Evolutionary conservation across 1,284 basidiomycete genomes (phyloP).

Genomic region (Agroathelia rolfsii): DNA sequence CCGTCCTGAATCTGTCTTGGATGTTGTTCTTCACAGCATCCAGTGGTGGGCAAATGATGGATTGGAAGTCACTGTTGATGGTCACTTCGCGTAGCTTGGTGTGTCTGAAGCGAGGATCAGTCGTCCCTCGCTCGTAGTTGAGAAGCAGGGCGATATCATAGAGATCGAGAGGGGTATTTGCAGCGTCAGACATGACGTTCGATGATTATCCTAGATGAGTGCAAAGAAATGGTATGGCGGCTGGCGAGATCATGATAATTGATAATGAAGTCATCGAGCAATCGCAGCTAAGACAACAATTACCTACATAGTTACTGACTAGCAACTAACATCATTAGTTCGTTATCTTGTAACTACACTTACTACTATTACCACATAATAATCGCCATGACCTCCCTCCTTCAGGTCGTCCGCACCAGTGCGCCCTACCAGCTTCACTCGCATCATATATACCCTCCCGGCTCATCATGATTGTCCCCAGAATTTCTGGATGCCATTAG

Average conservation of each 20-base stretch:
- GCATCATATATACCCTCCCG: conserved; percentile 1
- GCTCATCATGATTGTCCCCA: conserved; percentile 19
- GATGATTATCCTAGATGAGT: no score
- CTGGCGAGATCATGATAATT: no score
- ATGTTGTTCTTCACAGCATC: conserved; percentile 1
- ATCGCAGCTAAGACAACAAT: no score
- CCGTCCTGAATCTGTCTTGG: conserved; percentile 10
- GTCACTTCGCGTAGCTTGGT: conserved; percentile 19
- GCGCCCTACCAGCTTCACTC: conserved; percentile 21
- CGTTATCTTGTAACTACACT: no score
- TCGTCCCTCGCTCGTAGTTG: conserved; percentile 20
- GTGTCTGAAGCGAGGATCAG: conserved; percentile 20
- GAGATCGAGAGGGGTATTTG: conserved; percentile 12
- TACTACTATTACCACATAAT: no score
- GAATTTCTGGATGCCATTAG: conserved; percentile 75
- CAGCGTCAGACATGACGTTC: no score
- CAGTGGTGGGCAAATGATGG: conserved; percentile 13
- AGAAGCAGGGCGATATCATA: conserved; percentile 14
- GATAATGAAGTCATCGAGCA: no score
- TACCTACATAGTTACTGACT: no score
- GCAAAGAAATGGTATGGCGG: no score
- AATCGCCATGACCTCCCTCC: conserved; percentile 50
- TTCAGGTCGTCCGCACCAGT: conserved; percentile 45
- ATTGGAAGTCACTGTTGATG: not conserved
- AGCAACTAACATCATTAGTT: not conserved